phyloP scores from a whole-genome alignment of 2,329 filamentous ascomycete genomes.

The Pseudogymnoascus sp. region DNA sequence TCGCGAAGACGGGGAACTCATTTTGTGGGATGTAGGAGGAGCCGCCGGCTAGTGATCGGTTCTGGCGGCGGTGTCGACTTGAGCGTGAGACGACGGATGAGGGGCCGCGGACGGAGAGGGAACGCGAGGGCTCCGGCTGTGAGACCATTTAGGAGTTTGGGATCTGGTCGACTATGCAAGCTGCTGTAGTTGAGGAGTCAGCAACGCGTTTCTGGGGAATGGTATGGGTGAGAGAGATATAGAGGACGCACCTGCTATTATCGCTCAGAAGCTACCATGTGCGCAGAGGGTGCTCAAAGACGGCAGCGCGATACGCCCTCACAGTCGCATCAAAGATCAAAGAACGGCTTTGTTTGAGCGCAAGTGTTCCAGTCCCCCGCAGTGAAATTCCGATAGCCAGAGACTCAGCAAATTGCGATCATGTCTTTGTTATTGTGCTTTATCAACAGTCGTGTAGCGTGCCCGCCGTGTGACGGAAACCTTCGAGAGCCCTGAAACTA shows the following conservation, averaged over 20 bases:
- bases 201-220: slow-evolving; percentile 2
- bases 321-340: slow-evolving; percentile 1
- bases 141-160: slow-evolving; percentile 46
- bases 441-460: slow-evolving; percentile 4
- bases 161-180: slow-evolving; percentile 17
- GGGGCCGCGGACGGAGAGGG: slow-evolving; percentile 51
- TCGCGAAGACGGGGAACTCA: slow-evolving; percentile 85
- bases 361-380: slow-evolving; percentile 2
- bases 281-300: background rate
- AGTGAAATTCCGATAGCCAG: background rate
- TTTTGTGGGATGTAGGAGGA: slow-evolving; percentile 65
- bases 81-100: slow-evolving; percentile 56
- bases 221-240: background rate
- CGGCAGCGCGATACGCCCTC: background rate
- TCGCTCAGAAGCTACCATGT: slow-evolving; percentile 9
- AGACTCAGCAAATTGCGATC: slow-evolving; percentile 3
- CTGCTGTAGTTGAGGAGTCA: slow-evolving; percentile 20
- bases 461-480: background rate
- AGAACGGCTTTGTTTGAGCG: slow-evolving; percentile 3
- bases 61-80: slow-evolving; percentile 61
- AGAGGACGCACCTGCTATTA: background rate
- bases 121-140: slow-evolving; percentile 46
- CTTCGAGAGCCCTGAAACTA: slow-evolving; percentile 2
- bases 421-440: slow-evolving; percentile 8
- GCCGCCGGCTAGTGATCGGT: slow-evolving; percentile 72